These are phyloP conservation scores for Sphaerulina populicola DNA, from an alignment of 2,329 filamentous ascomycete genomes.

Conservation along the genomic window DNA sequence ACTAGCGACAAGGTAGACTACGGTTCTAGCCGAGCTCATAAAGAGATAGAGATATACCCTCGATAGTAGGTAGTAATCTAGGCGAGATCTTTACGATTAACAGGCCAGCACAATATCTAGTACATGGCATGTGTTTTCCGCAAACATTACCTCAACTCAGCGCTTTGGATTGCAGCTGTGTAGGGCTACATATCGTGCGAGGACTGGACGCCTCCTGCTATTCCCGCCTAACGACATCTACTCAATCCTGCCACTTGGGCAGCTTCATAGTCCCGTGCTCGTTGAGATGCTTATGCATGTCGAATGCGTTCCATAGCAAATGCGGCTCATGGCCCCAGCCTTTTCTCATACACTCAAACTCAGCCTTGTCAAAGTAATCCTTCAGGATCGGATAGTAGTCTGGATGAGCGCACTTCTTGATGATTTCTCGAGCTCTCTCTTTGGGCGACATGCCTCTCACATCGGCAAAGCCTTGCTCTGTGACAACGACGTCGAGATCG, in stretches of 20 bases:
- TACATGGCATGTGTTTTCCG: too few species aligned
- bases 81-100: too few species aligned
- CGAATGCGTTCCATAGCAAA: constrained; percentile 74
- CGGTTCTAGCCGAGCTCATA: too few species aligned
- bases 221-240: too few species aligned
- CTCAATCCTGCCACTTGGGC: constrained; percentile 47
- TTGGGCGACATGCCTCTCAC: constrained; percentile 71
- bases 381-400: constrained; percentile 73
- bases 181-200: too few species aligned
- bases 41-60: too few species aligned
- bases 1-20: too few species aligned
- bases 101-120: too few species aligned
- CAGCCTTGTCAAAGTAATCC: constrained; percentile 77
- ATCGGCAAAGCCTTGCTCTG: constrained; percentile 69
- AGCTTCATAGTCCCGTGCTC: constrained; percentile 89
- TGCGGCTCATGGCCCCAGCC: constrained; percentile 88
- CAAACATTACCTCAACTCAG: too few species aligned
- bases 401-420: constrained; percentile 77
- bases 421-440: constrained; percentile 75
- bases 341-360: constrained; percentile 76
- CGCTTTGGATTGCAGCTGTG: too few species aligned
- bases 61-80: too few species aligned
- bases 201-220: too few species aligned
- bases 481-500: constrained; percentile 83
- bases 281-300: constrained; percentile 76